Evolutionary conservation across 176 grass and related monocot genomes (phyloP), one percentile per base, ranked within the genome.

Genomic region (Avena sativa): DNA sequence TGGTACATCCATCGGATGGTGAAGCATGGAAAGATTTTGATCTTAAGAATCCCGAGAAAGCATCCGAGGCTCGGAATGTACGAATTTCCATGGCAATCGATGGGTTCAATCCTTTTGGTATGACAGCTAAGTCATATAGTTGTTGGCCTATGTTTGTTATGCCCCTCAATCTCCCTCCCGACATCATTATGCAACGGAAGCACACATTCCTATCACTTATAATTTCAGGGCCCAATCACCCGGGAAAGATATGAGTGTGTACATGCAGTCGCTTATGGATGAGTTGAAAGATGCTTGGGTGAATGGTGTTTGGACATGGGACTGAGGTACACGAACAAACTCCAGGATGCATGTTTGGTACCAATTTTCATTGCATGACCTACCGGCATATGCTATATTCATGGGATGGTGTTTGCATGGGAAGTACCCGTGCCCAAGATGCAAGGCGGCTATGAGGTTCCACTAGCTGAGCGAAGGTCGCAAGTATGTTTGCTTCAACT

Each of bases 61-160:
- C 20, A 8, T 8, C 20, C 2, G 58, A 60, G 58, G 58, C 58
- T 60, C 20, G 20, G 58, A 72, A 72, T 72, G 43, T 72, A 16
- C 9, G 70, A 21, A n/a, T 72, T 72, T 4, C 38, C 19, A 2
- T 40, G 4, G 15, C 7, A 19, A 38, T 14, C 9, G 34, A 68
- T 68, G 28, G 14, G 14, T 70, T 70, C 66, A 70, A 70, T 70
- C 66, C 66, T 2, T 70, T 17, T 70, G 32, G 28, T 68, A 71
- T 44, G 68, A 11, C 36, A 8, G 9, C 17, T 51, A 47, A 47
- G 5, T 47, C 46, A 47, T 47, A 47, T 7, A 47, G 46, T 47
- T 47, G 46, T 47, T 47, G 46, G 46, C 46, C 46, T 6, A 9
- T 47, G 46, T 47, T 49, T 49, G 47, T 11, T 10, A 10, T 40